Conservation (phyloP, 805 yeast species). For the Cyberlindnera meyerae region DNA sequence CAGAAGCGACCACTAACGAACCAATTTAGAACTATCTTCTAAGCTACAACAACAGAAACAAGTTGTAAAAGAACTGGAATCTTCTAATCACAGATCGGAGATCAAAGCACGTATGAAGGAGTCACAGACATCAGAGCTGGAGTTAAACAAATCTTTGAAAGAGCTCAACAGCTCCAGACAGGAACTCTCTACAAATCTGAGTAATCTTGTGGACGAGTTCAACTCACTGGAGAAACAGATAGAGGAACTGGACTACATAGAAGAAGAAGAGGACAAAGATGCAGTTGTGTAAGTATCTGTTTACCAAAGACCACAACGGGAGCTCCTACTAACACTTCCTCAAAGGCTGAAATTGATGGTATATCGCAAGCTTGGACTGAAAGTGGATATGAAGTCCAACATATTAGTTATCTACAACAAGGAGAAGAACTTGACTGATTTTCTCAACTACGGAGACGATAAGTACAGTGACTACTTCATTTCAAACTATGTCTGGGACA, state of each 20-base stretch:
- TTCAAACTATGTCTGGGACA: conserved; percentile 77
- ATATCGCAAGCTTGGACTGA: conserved; percentile 56
- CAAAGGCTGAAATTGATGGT: conserved; percentile 46
- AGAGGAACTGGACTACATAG: conserved; percentile 27
- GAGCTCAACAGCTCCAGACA: conserved; percentile 42
- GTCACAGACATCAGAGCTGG: conserved; percentile 42
- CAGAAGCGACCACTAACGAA: conserved; percentile 1
- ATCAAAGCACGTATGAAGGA: conserved; percentile 29
- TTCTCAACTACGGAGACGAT: conserved; percentile 44
- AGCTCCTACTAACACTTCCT: conserved; percentile 3
- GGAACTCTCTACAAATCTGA: conserved; percentile 33
- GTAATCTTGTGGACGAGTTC: conserved; percentile 33
- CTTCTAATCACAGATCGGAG: conserved; percentile 28
- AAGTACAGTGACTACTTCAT: conserved; percentile 64
- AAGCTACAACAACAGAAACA: conserved; percentile 14
- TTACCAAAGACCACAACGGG: too few species aligned
- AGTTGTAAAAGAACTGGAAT: conserved; percentile 23
- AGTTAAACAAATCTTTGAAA: conserved; percentile 47
- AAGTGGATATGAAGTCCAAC: conserved; percentile 37
- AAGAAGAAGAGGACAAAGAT: conserved; percentile 34
- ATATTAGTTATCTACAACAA: conserved; percentile 47
- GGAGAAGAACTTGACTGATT: conserved; percentile 40
- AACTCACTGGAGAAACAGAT: conserved; percentile 32
- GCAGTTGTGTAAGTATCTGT: conserved; percentile 30
- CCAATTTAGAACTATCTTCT: conserved; percentile 11